Conservation (phyloP, 2,329 filamentous ascomycete species). For the Cladosporium sp. region DNA sequence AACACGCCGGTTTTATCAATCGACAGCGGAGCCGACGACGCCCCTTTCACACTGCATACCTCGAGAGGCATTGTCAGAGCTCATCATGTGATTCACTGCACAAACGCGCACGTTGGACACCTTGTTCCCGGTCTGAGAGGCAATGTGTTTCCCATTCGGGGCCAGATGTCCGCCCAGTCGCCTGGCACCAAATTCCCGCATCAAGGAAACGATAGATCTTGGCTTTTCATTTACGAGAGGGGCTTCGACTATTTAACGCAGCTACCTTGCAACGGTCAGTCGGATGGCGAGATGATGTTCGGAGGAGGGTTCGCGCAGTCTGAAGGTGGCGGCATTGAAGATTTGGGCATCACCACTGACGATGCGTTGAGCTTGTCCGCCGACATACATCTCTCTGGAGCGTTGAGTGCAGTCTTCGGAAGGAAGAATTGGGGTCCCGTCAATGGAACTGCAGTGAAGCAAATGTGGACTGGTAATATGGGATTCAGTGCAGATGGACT, state of each 20-base stretch:
- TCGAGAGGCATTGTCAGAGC: slow-evolving; percentile 11
- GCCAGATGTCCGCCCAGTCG: slow-evolving; percentile 26
- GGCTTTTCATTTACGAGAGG: slow-evolving; percentile 17
- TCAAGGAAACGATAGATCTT: slow-evolving; percentile 19
- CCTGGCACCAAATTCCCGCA: slow-evolving; percentile 4
- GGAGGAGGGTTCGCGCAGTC: slow-evolving; percentile 22
- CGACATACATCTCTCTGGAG: slow-evolving; percentile 15
- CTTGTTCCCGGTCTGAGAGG: slow-evolving; percentile 22
- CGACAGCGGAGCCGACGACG: background rate
- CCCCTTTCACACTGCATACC: background rate
- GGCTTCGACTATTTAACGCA: slow-evolving; percentile 26
- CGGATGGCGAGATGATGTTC: slow-evolving; percentile 20
- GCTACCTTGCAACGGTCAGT: background rate
- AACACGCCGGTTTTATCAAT: slow-evolving; percentile 19
- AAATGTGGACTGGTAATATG: slow-evolving; percentile 25
- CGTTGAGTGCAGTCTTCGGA: slow-evolving; percentile 18
- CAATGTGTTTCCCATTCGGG: slow-evolving; percentile 22
- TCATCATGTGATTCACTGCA: slow-evolving; percentile 20
- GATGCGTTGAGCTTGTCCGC: slow-evolving; percentile 11
- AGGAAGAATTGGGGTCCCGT: slow-evolving; percentile 10
- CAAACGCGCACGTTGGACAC: slow-evolving; percentile 24
- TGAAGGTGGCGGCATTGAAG: slow-evolving; percentile 17
- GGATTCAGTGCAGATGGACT: slow-evolving; percentile 20
- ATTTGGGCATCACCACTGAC: slow-evolving; percentile 21
- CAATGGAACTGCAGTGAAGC: slow-evolving; percentile 20